Evolutionary conservation across 306 rosid species (phyloP).

Genomic region (Hippophae rhamnoides): DNA sequence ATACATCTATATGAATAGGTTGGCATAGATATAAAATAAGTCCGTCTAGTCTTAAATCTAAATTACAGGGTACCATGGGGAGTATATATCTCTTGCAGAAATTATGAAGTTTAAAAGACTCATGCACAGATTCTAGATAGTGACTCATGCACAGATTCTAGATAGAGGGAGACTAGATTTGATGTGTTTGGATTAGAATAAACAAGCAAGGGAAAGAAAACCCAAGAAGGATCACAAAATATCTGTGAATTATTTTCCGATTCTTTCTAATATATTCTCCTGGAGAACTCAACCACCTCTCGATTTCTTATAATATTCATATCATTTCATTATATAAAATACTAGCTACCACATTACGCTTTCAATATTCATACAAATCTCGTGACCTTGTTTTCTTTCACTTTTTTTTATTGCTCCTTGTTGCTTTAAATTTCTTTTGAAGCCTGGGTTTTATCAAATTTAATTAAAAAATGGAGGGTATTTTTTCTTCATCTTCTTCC

Average conservation of each 20-base stretch:
- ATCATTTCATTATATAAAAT: slow-evolving; percentile 14
- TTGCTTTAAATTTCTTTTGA: neutral
- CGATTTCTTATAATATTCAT: neutral
- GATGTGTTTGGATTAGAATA: slow-evolving; percentile 5
- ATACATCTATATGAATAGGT: too few species aligned
- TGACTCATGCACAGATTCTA: neutral
- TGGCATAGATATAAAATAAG: too few species aligned
- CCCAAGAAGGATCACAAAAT: slow-evolving; percentile 78
- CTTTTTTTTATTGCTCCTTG: neutral
- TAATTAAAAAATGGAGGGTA: slow-evolving; percentile 30
- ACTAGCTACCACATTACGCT: slow-evolving; percentile 6
- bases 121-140: too few species aligned
- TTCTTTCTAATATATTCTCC: slow-evolving; percentile 29
- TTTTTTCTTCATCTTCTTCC: slow-evolving; percentile 33
- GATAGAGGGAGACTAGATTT: slow-evolving; percentile 12
- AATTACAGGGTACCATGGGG: too few species aligned
- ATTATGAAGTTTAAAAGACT: too few species aligned
- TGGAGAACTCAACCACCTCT: slow-evolving; percentile 34
- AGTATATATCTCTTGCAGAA: too few species aligned
- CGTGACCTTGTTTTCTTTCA: slow-evolving; percentile 34
- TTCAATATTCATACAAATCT: slow-evolving; percentile 32
- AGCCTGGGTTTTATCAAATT: neutral
- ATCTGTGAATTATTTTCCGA: slow-evolving; percentile 45
- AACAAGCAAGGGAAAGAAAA: slow-evolving; percentile 19
- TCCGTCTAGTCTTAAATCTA: too few species aligned